phyloP scores from a whole-genome alignment of 768 basidiomycete species.

The Epithele typhae region DNA sequence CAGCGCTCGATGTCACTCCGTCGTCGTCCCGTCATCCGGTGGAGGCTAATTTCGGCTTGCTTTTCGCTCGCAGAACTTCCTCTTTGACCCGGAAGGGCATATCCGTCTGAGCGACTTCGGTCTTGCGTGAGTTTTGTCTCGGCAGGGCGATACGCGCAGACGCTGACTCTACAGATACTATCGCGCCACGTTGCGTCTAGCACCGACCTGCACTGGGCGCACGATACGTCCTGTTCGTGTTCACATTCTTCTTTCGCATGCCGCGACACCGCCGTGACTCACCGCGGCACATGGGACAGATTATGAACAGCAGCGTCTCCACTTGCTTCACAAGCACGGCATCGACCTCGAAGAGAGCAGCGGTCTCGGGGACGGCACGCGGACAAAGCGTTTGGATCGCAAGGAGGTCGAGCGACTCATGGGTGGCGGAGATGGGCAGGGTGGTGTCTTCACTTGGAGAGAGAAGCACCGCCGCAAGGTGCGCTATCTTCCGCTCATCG shows the following conservation, averaged over 20 bases:
- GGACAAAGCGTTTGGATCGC: constrained; percentile 75
- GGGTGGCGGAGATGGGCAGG: constrained; percentile 77
- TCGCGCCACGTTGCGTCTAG: constrained; percentile 33
- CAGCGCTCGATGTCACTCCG: neutral
- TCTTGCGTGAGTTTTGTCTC: constrained; percentile 66
- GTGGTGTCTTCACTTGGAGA: constrained; percentile 91
- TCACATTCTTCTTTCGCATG: constrained; percentile 14
- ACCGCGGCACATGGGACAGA: constrained; percentile 40
- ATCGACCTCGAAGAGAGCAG: constrained; percentile 87
- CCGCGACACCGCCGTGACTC: neutral
- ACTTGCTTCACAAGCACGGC: constrained; percentile 87
- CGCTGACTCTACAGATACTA: constrained; percentile 3
- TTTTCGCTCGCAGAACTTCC: constrained; percentile 67
- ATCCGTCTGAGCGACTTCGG: constrained; percentile 96
- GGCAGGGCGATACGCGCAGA: neutral
- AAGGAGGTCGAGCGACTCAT: constrained; percentile 81
- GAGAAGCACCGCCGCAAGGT: constrained; percentile 92
- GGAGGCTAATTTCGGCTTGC: constrained; percentile 13
- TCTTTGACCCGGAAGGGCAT: constrained; percentile 91
- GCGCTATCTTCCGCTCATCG: constrained; percentile 23
- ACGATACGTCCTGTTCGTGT: constrained; percentile 81
- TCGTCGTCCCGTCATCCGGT: too few relatives aligned
- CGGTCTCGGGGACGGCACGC: constrained; percentile 55
- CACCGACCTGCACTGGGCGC: constrained; percentile 94
- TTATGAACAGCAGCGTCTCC: constrained; percentile 90